Evolutionary conservation across 306 rosid genomes (phyloP), one percentile per base, ranked within the genome.

Genomic region (Canavalia gladiata): DNA sequence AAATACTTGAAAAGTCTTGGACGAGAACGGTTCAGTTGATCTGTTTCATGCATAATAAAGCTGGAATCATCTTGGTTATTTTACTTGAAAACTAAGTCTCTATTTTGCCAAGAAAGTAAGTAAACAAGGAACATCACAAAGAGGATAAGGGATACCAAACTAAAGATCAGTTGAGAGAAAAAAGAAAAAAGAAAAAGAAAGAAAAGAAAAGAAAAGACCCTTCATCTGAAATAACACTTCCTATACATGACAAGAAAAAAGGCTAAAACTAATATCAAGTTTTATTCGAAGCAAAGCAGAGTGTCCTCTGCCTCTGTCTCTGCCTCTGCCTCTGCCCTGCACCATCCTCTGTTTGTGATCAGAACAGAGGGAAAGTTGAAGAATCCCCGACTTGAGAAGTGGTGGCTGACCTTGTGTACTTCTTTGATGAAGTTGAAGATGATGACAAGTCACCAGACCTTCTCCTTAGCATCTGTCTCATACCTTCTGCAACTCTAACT

Each of bases 381-480:
- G 91, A 89, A 81, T 90, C 93, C 13, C 93, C 95, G 4, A 93
- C 94, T 86, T 91, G 97, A 34, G 97, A 93, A 18, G 97, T 75
- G 87, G 84, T 90, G 12, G 90, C 34, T 42, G 97, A 81, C 62
- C 93, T 89, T 4, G 90, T 10, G 56, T 87, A 92, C 89, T 90
- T 93, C 76, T 90, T 87, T 8, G 85, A 62, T 1, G 99, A 78
- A 39, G 87, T 2, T 7, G 91, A 6, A 0, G 94, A 75, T 2
- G 78, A 59, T 35, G 97, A 85, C 66, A 83, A 37, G 12, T 90
- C 92, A 8, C 84, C 85, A 8, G 99, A 96, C 65, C 98, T 90
- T 82, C 97, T 89, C 78, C 99, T 81, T 0, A 96, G 94, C 89
- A 96, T 93, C 90, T 92, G 97, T 79, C 98, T 90, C 97, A 96